These are phyloP conservation scores for Phytophthora syringae DNA, from an alignment of 352 stramenopile species.

Conservation along the genomic window DNA sequence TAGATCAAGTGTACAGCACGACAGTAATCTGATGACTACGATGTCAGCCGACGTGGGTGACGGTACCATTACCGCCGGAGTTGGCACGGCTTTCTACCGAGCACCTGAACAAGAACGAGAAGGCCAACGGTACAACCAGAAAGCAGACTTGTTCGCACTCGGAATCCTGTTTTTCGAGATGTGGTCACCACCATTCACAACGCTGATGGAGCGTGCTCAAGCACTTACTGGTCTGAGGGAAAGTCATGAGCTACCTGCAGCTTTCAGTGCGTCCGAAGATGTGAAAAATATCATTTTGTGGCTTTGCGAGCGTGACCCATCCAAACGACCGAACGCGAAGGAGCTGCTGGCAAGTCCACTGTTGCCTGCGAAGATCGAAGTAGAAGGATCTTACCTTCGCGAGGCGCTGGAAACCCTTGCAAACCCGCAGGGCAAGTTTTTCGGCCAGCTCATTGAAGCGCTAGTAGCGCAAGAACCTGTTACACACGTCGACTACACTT, in stretches of 20 bases:
- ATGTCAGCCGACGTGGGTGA: conserved; percentile 53
- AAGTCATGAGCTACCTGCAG: conserved; percentile 57
- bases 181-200: conserved; percentile 93
- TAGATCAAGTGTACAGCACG: conserved; percentile 20
- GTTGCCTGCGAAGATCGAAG: conserved; percentile 83
- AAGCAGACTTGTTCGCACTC: conserved; percentile 95
- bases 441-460: conserved; percentile 83
- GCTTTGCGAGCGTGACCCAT: conserved; percentile 84
- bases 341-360: conserved; percentile 75
- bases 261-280: conserved; percentile 71
- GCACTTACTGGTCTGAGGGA: conserved; percentile 81
- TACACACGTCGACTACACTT: conserved; percentile 88
- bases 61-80: conserved; percentile 93
- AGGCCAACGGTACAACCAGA: conserved; percentile 89
- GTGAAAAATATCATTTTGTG: conserved; percentile 90
- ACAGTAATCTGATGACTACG: conserved; percentile 53
- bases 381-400: conserved; percentile 83
- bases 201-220: conserved; percentile 89
- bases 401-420: conserved; percentile 87
- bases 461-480: conserved; percentile 78
- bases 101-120: conserved; percentile 94
- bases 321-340: conserved; percentile 69
- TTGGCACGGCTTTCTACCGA: conserved; percentile 96
- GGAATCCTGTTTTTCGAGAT: conserved; percentile 97
- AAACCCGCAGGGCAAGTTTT: conserved; percentile 91